Percentiles rank a stretch among this genome's conserved stretches.
Evolutionary conservation across 2,329 filamentous ascomycete genomes (phyloP).

Genomic region (Penicillium sp.): DNA sequence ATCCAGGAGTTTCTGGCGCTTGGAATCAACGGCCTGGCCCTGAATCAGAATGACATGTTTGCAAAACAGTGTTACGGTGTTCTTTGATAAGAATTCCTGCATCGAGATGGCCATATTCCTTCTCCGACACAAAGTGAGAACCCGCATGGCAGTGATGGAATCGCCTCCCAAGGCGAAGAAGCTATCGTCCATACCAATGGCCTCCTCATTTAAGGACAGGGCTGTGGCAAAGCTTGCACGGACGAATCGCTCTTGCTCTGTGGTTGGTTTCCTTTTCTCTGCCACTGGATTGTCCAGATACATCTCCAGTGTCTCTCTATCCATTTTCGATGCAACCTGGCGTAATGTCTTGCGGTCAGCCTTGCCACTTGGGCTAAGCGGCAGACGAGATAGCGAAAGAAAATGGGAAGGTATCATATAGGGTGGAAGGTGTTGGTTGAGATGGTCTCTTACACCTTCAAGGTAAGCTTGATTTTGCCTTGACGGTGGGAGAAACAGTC

Average conservation of each 20-base stretch:
- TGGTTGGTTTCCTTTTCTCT: background rate
- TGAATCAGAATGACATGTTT: background rate
- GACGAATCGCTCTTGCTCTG: background rate
- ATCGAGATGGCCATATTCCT: constrained; percentile 11
- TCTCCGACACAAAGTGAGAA: constrained; percentile 31
- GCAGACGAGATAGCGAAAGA: background rate
- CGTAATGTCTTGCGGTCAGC: background rate
- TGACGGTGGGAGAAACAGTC: background rate
- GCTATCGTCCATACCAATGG: constrained; percentile 15
- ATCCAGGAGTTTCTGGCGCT: background rate
- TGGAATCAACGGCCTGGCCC: background rate
- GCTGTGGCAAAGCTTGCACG: constrained; percentile 1
- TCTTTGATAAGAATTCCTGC: background rate
- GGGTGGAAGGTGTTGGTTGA: background rate
- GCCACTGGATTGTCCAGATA: background rate
- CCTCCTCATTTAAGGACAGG: constrained; percentile 6
- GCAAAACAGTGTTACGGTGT: background rate
- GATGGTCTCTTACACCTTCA: background rate
- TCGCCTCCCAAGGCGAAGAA: constrained; percentile 37
- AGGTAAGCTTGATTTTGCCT: background rate
- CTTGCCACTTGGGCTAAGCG: background rate
- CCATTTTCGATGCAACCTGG: background rate
- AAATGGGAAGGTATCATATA: background rate
- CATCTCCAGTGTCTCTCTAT: background rate
- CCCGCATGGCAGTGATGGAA: constrained; percentile 39